A percentile compares a stretch with the other conserved stretches of the same genome.
Evolutionary conservation across 345 rosid species (phyloP).

Genomic region (Rhodamnia rubescens): DNA sequence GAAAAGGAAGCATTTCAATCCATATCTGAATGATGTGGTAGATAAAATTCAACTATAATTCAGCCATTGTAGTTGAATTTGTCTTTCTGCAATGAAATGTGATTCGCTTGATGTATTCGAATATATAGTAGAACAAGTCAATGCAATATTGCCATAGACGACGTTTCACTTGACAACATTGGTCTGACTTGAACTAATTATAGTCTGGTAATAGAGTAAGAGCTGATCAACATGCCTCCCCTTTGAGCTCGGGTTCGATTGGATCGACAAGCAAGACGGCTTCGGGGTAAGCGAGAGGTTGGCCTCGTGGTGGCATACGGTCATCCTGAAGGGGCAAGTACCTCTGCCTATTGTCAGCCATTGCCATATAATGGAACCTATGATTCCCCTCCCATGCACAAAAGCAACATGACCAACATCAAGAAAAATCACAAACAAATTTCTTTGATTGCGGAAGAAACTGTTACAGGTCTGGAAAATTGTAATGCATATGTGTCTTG

Average conservation of each 20-base stretch:
- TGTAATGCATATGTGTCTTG: neutral
- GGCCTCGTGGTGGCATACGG: constrained; percentile 26
- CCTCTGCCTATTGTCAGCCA: constrained; percentile 39
- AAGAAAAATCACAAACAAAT: neutral
- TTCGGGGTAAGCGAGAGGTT: constrained; percentile 32
- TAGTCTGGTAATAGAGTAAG: neutral
- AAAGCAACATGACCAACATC: neutral
- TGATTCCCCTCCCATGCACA: neutral
- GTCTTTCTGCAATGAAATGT: neutral
- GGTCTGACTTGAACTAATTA: neutral
- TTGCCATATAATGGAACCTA: constrained; percentile 46
- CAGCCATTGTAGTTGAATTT: neutral
- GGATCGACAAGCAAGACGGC: constrained; percentile 49
- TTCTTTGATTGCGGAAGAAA: neutral
- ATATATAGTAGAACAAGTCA: neutral
- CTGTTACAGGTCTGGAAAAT: neutral
- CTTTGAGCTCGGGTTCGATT: constrained; percentile 25
- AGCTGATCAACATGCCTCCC: constrained; percentile 20
- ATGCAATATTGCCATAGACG: neutral
- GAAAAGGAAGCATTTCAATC: neutral
- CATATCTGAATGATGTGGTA: neutral
- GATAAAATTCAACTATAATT: neutral
- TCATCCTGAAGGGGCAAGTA: constrained; percentile 44
- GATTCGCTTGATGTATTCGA: neutral
- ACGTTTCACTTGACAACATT: neutral